Conservation (phyloP, 2,329 filamentous ascomycete species). For the Aspergillus melleus region DNA sequence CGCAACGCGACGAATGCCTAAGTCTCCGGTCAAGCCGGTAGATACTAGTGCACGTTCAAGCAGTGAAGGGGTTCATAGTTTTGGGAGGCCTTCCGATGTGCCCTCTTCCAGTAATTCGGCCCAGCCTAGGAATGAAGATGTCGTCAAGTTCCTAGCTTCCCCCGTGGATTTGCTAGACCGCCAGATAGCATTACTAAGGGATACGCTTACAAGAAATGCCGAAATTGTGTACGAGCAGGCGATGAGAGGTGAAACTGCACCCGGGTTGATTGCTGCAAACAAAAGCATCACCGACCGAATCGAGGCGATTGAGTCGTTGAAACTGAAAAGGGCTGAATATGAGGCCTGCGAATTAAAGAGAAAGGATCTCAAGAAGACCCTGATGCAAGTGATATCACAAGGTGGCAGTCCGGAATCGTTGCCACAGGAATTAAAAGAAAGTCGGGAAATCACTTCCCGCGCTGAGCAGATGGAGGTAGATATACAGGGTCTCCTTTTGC, state of each 20-base stretch:
- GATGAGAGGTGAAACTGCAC: slow-evolving; percentile 36
- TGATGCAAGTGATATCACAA: slow-evolving; percentile 38
- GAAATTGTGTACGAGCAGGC: slow-evolving; percentile 38
- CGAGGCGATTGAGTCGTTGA: slow-evolving; percentile 37
- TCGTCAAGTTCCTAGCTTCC: slow-evolving; percentile 36
- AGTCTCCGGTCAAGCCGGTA: slow-evolving; percentile 7
- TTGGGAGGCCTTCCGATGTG: not conserved
- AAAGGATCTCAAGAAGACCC: slow-evolving; percentile 33
- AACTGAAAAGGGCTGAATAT: slow-evolving; percentile 29
- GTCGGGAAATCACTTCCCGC: slow-evolving; percentile 31
- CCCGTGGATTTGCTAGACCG: slow-evolving; percentile 25
- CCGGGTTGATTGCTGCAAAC: slow-evolving; percentile 37
- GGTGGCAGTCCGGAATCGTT: slow-evolving; percentile 33
- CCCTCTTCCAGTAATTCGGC: slow-evolving; percentile 7
- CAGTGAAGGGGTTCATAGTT: not conserved
- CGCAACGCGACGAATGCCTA: not conserved
- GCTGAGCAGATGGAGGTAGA: slow-evolving; percentile 35
- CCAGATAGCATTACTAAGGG: slow-evolving; percentile 30
- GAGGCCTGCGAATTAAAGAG: slow-evolving; percentile 29
- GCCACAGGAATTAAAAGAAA: slow-evolving; percentile 35
- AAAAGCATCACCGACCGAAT: slow-evolving; percentile 38
- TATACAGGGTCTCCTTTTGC: slow-evolving; percentile 34
- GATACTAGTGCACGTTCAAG: not conserved
- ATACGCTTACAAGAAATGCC: slow-evolving; percentile 35
- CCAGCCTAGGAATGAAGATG: slow-evolving; percentile 23